phyloP scores from a whole-genome alignment of 768 basidiomycete genomes.

The Lyophyllum semitale region DNA sequence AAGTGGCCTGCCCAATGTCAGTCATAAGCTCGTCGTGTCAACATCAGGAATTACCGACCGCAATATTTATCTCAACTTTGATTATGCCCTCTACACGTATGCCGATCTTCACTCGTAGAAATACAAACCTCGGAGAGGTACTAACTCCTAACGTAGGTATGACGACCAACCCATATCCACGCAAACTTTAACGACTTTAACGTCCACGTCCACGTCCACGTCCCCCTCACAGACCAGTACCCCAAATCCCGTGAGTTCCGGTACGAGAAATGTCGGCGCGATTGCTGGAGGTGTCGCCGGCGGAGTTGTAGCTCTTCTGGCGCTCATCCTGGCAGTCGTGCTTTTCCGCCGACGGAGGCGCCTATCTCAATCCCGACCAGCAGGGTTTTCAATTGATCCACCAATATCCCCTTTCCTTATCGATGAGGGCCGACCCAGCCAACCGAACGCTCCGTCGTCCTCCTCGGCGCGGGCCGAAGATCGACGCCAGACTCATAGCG shows the following conservation, averaged over 20 bases:
- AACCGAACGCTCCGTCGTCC: no score
- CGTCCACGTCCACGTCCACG: no score
- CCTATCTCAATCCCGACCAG: not conserved
- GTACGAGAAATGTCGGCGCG: constrained; percentile 3
- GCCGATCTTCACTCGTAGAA: constrained; percentile 10
- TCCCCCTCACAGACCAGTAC: not conserved
- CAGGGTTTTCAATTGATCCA: not conserved
- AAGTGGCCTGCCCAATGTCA: constrained; percentile 25
- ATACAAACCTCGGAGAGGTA: no score
- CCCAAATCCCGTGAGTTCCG: not conserved
- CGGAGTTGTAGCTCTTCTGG: constrained; percentile 5
- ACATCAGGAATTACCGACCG: constrained; percentile 27
- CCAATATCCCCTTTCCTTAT: not conserved
- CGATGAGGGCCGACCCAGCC: no score
- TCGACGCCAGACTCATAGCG: constrained; percentile 13
- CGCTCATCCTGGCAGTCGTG: constrained; percentile 3
- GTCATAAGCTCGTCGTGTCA: constrained; percentile 31
- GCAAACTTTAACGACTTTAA: not conserved
- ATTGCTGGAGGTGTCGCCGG: constrained; percentile 12
- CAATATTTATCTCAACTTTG: constrained; percentile 38
- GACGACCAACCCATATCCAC: no score
- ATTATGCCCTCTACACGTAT: constrained; percentile 42
- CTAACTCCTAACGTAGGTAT: no score
- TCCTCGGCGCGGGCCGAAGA: not conserved
- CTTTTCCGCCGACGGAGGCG: not conserved